phyloP scores from a whole-genome alignment of 208 protist genomes.

The Naegleria lovaniensis region DNA sequence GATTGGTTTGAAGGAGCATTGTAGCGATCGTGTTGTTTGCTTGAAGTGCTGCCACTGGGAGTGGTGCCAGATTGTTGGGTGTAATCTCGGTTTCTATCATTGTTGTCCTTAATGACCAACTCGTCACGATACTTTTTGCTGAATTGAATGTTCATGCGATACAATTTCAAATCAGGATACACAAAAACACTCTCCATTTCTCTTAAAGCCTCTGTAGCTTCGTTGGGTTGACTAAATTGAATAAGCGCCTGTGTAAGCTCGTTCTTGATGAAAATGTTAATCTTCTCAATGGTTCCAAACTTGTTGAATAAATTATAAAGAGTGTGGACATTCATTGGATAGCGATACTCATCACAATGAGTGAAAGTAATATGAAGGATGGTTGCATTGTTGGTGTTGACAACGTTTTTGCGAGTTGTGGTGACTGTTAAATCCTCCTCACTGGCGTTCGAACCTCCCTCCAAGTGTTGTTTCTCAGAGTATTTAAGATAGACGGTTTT shows the following conservation, averaged over 20 bases:
- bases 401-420: not conserved
- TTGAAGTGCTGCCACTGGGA: not conserved
- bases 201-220: not conserved
- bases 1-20: not conserved
- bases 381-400: not conserved
- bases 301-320: not conserved
- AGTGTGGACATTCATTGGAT: not conserved
- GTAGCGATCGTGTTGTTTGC: not conserved
- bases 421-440: not conserved
- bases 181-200: not conserved
- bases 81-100: slow-evolving; percentile 5
- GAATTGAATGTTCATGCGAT: not conserved
- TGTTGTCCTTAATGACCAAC: not conserved
- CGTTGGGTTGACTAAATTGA: not conserved
- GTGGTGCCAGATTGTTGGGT: no score
- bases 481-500: not conserved
- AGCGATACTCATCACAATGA: not conserved
- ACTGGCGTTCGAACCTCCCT: not conserved
- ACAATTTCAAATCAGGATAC: not conserved
- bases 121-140: not conserved
- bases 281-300: slow-evolving; percentile 9
- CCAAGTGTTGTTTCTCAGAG: not conserved
- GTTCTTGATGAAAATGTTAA: slow-evolving; percentile 5
- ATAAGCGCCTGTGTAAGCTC: not conserved
- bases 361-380: not conserved